These are phyloP conservation scores for Hyphopichia burtonii DNA, from an alignment of 1,139 yeast genomes.

Conservation along the genomic window DNA sequence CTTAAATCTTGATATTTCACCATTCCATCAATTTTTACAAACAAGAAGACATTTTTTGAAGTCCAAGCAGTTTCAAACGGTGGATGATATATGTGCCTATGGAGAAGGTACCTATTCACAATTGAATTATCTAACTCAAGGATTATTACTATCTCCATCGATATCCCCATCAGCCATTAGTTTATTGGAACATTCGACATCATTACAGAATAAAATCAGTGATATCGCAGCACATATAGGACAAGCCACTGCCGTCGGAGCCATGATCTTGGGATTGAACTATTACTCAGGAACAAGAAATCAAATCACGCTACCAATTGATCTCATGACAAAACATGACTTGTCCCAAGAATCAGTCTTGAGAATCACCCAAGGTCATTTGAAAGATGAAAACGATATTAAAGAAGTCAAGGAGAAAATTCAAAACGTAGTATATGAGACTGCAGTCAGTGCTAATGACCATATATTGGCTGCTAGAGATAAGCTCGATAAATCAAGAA, in stretches of 20 bases:
- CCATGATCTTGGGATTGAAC: slow-evolving; percentile 60
- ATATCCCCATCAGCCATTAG: slow-evolving; percentile 58
- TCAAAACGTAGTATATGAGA: slow-evolving; percentile 63
- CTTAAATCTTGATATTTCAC: slow-evolving; percentile 52
- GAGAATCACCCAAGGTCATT: slow-evolving; percentile 49
- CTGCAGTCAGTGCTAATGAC: slow-evolving; percentile 77
- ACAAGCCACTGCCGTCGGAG: slow-evolving; percentile 73
- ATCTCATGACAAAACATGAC: slow-evolving; percentile 51
- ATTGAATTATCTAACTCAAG: slow-evolving; percentile 66
- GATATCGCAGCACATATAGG: slow-evolving; percentile 83
- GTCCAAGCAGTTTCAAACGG: slow-evolving; percentile 43
- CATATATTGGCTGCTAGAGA: slow-evolving; percentile 68
- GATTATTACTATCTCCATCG: slow-evolving; percentile 55
- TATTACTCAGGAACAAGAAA: slow-evolving; percentile 56
- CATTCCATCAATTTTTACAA: slow-evolving; percentile 60
- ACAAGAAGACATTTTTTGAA: slow-evolving; percentile 56
- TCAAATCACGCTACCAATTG: slow-evolving; percentile 62
- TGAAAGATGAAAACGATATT: slow-evolving; percentile 20
- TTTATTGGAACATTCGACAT: slow-evolving; percentile 46
- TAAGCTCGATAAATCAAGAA: slow-evolving; percentile 42
- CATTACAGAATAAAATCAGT: slow-evolving; percentile 43
- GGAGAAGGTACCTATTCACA: slow-evolving; percentile 85
- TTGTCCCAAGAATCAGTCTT: slow-evolving; percentile 66
- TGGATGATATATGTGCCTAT: slow-evolving; percentile 65
- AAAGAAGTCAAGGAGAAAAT: slow-evolving; percentile 38